phyloP scores from a whole-genome alignment of 345 rosid genomes.

The Sapria himalayana region DNA sequence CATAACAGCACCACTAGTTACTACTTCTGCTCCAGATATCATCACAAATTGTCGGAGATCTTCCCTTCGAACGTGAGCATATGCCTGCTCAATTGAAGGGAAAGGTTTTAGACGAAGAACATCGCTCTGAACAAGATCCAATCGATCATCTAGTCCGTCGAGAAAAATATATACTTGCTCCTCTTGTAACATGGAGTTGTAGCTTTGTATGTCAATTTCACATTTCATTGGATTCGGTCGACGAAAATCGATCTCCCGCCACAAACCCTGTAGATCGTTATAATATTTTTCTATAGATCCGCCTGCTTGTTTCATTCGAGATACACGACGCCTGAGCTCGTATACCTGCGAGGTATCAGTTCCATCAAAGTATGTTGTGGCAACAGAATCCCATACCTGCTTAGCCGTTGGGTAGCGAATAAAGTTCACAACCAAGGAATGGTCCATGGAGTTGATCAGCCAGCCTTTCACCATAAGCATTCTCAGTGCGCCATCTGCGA shows the following conservation, averaged over 20 bases:
- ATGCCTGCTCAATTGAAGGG: no score
- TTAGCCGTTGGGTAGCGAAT: conserved; percentile 1
- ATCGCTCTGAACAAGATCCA: neutral
- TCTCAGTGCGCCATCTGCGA: neutral
- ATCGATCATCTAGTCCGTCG: neutral
- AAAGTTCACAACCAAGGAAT: neutral
- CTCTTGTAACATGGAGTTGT: no score
- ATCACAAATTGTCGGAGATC: neutral
- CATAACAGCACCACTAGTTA: neutral
- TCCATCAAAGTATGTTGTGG: conserved; percentile 4
- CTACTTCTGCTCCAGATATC: neutral
- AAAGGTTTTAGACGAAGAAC: no score
- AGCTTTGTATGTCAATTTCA: no score
- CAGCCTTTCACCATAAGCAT: neutral
- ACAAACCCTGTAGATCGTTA: no score
- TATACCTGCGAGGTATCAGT: neutral
- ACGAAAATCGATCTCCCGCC: no score
- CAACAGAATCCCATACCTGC: neutral
- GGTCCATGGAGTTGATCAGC: conserved; percentile 1
- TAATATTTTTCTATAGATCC: no score
- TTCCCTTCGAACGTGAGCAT: neutral
- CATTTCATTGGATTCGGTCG: no score
- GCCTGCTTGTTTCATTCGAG: no score
- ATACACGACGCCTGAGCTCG: neutral
- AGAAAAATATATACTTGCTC: no score